Evolutionary conservation across 768 basidiomycete genomes (phyloP).

Genomic region (Phaffia australis): DNA sequence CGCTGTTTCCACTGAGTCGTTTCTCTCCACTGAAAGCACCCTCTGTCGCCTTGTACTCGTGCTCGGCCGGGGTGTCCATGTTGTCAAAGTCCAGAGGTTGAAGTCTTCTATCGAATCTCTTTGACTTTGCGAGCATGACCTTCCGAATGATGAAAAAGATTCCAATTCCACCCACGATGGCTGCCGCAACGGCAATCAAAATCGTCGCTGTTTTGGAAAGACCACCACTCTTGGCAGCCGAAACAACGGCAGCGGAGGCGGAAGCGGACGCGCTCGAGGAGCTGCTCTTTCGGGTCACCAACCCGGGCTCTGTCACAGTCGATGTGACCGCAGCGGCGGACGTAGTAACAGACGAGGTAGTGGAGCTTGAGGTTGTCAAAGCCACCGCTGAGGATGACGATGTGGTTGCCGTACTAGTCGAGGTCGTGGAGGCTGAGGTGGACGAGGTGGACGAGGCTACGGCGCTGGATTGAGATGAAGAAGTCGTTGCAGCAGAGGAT

Average conservation of each 20-base stretch:
- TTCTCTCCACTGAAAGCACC: not conserved
- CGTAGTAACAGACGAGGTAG: too few relatives aligned
- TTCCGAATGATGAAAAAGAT: slow-evolving; percentile 7
- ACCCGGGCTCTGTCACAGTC: too few relatives aligned
- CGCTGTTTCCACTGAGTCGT: too few relatives aligned
- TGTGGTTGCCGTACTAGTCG: too few relatives aligned
- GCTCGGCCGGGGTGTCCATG: not conserved
- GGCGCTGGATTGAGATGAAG: too few relatives aligned
- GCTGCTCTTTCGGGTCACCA: too few relatives aligned
- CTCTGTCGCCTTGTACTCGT: slow-evolving; percentile 6
- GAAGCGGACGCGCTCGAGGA: slow-evolving; percentile 28
- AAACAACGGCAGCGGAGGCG: slow-evolving; percentile 26
- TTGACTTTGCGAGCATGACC: slow-evolving; percentile 4
- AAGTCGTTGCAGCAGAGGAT: too few relatives aligned
- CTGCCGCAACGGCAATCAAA: not conserved
- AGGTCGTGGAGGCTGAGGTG: too few relatives aligned
- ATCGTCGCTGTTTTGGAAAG: not conserved
- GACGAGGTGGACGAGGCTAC: too few relatives aligned
- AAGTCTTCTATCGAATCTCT: not conserved
- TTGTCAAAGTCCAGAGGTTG: slow-evolving; percentile 12
- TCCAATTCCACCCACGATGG: not conserved
- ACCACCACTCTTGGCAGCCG: slow-evolving; percentile 16
- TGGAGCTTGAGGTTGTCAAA: too few relatives aligned
- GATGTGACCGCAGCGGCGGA: too few relatives aligned
- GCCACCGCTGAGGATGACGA: too few relatives aligned